Evolutionary conservation across 495 filamentous ascomycete species (phyloP).

Genomic region (Penicillium fimorum): DNA sequence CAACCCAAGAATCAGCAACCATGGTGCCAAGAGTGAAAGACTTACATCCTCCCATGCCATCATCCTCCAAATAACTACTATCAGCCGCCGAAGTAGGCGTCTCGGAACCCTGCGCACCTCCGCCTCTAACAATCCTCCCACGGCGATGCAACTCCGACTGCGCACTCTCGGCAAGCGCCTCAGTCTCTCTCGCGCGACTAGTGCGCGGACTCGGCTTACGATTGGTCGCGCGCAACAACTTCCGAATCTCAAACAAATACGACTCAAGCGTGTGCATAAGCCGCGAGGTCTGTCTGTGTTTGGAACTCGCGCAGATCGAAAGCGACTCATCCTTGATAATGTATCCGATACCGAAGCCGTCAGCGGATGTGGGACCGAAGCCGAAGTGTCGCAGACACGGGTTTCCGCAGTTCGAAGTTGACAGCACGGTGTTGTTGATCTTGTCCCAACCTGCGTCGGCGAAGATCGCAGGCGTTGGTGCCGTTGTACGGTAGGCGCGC

Average conservation of each 20-base stretch:
- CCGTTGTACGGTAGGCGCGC: slow-evolving; percentile 31
- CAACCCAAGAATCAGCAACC: not conserved
- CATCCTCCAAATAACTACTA: slow-evolving; percentile 72
- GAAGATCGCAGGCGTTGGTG: slow-evolving; percentile 74
- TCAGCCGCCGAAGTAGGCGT: slow-evolving; percentile 61
- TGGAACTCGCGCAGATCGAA: slow-evolving; percentile 86
- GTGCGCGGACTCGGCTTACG: slow-evolving; percentile 54
- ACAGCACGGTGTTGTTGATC: slow-evolving; percentile 90
- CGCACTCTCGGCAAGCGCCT: slow-evolving; percentile 49
- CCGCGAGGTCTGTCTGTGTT: slow-evolving; percentile 88
- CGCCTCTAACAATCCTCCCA: slow-evolving; percentile 44
- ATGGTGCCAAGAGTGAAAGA: slow-evolving; percentile 22
- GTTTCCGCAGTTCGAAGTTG: slow-evolving; percentile 98
- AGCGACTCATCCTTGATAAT: slow-evolving; percentile 97
- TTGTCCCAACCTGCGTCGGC: slow-evolving; percentile 90
- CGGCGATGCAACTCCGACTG: slow-evolving; percentile 41
- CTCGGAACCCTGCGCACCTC: slow-evolving; percentile 44
- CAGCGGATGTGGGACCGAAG: slow-evolving; percentile 90
- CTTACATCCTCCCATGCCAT: slow-evolving; percentile 92
- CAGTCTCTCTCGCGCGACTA: slow-evolving; percentile 66
- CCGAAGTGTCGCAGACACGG: slow-evolving; percentile 95
- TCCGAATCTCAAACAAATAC: slow-evolving; percentile 87
- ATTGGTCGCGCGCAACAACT: slow-evolving; percentile 68
- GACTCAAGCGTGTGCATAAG: slow-evolving; percentile 85
- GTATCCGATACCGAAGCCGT: slow-evolving; percentile 97